These are phyloP conservation scores for Fragaria iinumae DNA, from an alignment of 306 rosid species.

Conservation along the genomic window DNA sequence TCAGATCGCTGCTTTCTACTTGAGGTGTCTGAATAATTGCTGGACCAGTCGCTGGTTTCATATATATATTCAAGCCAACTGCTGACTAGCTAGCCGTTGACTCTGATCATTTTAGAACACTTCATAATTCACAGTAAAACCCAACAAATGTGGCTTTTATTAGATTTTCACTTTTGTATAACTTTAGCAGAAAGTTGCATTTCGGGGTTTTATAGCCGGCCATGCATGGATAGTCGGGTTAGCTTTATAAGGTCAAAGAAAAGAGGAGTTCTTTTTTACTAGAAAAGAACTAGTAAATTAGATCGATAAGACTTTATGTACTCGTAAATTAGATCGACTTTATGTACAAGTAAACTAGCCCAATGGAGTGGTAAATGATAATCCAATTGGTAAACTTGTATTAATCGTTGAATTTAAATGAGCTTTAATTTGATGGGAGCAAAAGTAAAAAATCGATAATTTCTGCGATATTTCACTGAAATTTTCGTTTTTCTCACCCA, in stretches of 20 bases:
- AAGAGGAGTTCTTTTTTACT: background rate
- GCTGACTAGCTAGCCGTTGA: background rate
- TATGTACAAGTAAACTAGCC: background rate
- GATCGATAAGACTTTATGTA: background rate
- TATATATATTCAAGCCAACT: background rate
- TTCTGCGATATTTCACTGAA: too few relatives aligned
- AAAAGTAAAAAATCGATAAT: too few relatives aligned
- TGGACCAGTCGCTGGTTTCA: background rate
- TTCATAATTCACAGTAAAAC: background rate
- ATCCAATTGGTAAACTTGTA: too few relatives aligned
- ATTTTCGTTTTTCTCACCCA: too few relatives aligned
- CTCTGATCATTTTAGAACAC: background rate
- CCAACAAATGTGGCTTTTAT: background rate
- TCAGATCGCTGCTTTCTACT: slow-evolving; percentile 3
- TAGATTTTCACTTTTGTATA: background rate
- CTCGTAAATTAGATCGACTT: too few relatives aligned
- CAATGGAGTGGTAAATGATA: background rate
- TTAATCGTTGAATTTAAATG: too few relatives aligned
- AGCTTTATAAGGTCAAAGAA: background rate
- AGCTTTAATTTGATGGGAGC: too few relatives aligned
- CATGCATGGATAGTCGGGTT: background rate
- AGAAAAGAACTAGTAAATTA: too few relatives aligned
- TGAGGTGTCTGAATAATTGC: slow-evolving; percentile 1
- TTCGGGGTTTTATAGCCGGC: slow-evolving; percentile 1
- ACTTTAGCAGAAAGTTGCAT: slow-evolving; percentile 5